Conservation (phyloP, 805 yeast genomes). For the Kazachstania viticola region DNA sequence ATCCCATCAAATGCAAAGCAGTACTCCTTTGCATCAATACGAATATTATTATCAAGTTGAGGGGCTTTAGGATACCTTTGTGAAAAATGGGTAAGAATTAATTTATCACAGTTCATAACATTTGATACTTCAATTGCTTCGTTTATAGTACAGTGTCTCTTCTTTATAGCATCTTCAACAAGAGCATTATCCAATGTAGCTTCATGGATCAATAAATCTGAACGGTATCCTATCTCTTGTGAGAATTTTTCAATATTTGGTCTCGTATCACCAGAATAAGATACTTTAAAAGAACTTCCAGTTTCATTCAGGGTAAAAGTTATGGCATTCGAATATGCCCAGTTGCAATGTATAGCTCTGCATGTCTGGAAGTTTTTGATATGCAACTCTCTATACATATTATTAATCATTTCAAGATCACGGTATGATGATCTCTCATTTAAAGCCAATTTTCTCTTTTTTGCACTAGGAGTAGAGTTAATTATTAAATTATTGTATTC, state of each 20-base stretch:
- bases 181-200: constrained; percentile 81
- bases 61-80: constrained; percentile 70
- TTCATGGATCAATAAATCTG: constrained; percentile 81
- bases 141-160: constrained; percentile 77
- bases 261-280: constrained; percentile 93
- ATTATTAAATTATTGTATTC: constrained; percentile 8
- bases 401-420: constrained; percentile 20
- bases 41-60: constrained; percentile 20
- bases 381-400: constrained; percentile 32
- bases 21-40: constrained; percentile 24
- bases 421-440: constrained; percentile 17
- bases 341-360: constrained; percentile 73
- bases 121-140: constrained; percentile 70
- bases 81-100: constrained; percentile 83
- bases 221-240: constrained; percentile 43
- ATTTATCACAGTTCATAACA: constrained; percentile 57
- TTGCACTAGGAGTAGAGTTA: background rate
- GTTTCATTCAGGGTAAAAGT: constrained; percentile 28
- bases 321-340: constrained; percentile 63
- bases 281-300: constrained; percentile 43
- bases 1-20: constrained; percentile 59
- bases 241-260: constrained; percentile 57
- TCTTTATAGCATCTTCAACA: constrained; percentile 63
- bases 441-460: constrained; percentile 16
- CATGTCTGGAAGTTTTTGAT: constrained; percentile 44